Conservation (phyloP, 805 yeast species). For the Saturnispora dispora region DNA sequence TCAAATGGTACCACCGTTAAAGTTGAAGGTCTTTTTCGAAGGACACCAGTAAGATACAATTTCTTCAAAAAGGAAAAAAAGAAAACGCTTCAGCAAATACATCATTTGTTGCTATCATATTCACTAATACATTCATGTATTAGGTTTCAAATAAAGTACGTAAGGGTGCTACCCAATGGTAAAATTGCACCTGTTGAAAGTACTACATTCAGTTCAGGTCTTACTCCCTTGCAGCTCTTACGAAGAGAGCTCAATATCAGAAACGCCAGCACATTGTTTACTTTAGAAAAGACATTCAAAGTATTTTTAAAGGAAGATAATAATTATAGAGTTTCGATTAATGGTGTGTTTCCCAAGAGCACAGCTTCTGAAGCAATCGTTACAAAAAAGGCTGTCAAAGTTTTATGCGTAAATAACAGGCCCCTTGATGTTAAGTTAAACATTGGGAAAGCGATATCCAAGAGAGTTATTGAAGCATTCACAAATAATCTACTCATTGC, state of each 20-base stretch:
- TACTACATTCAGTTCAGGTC: constrained; percentile 10
- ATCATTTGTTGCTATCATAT: constrained; percentile 24
- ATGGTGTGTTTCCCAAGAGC: constrained; percentile 28
- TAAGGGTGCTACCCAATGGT: constrained; percentile 15
- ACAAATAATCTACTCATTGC: constrained; percentile 16
- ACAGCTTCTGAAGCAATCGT: constrained; percentile 22
- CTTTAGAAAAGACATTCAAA: constrained; percentile 8
- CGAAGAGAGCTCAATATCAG: constrained; percentile 15
- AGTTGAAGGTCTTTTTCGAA: constrained; percentile 25
- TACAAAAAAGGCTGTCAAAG: constrained; percentile 18
- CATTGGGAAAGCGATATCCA: constrained; percentile 26
- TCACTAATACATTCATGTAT: constrained; percentile 24
- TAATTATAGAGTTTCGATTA: constrained; percentile 7
- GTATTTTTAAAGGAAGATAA: background rate
- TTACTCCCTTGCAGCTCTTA: constrained; percentile 11
- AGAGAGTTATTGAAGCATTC: constrained; percentile 21
- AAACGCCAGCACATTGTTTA: constrained; percentile 13
- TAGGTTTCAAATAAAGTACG: constrained; percentile 25
- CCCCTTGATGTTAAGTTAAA: constrained; percentile 21
- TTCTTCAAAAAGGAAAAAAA: constrained; percentile 22
- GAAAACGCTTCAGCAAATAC: constrained; percentile 20
- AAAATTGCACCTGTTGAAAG: constrained; percentile 8
- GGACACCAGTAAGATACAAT: constrained; percentile 28
- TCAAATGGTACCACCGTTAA: constrained; percentile 31
- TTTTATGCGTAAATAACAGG: constrained; percentile 30